phyloP scores from a whole-genome alignment of 805 yeast species.

The Schizosaccharomyces pombe region DNA sequence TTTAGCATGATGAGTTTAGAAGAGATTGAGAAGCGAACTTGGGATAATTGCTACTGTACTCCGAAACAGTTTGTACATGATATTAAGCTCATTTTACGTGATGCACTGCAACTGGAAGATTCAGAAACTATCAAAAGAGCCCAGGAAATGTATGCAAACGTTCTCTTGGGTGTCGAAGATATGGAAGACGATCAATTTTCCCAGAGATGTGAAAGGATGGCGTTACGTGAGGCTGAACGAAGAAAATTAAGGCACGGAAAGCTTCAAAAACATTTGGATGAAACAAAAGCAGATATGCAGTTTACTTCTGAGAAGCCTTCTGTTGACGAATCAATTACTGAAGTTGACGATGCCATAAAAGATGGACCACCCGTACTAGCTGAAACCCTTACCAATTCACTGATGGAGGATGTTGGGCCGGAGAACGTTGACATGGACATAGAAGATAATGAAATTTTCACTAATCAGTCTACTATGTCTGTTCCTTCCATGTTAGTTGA shows the following conservation, averaged over 20 bases:
- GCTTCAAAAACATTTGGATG: not conserved
- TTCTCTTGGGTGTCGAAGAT: conserved; percentile 87
- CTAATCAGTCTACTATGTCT: not conserved
- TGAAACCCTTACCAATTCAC: not conserved
- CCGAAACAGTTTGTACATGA: conserved; percentile 77
- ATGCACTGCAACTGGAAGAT: conserved; percentile 27
- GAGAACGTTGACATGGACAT: not conserved
- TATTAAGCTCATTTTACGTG: conserved; percentile 59
- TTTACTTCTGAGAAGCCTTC: not conserved
- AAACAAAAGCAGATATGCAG: not conserved
- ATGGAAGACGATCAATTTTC: conserved; percentile 43
- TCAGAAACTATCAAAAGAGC: conserved; percentile 37
- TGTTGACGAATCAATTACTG: too few relatives aligned
- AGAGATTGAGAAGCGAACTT: conserved; percentile 73
- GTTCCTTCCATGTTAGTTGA: not conserved
- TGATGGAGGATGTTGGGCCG: not conserved
- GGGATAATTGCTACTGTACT: conserved; percentile 91
- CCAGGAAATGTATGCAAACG: conserved; percentile 87
- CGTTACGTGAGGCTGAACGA: conserved; percentile 29
- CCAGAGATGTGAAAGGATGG: conserved; percentile 51
- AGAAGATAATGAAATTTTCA: not conserved
- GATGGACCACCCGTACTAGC: not conserved
- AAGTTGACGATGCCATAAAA: not conserved
- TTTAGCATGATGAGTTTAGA: conserved; percentile 52
- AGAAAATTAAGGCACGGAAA: not conserved